Conservation (phyloP, 306 rosid genomes). For the Biancaea sappan region DNA sequence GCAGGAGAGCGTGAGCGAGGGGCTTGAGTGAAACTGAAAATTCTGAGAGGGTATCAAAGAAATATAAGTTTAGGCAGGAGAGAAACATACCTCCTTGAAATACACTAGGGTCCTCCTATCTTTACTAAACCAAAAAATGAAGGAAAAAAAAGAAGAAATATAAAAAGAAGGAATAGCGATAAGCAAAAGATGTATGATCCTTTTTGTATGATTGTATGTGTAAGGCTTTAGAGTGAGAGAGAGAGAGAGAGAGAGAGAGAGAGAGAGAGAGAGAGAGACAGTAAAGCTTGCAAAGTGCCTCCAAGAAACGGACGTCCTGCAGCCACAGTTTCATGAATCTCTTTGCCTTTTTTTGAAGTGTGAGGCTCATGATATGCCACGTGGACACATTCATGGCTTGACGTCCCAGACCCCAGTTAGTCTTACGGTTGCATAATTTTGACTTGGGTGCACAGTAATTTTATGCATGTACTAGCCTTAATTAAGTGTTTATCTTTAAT, state of each 20-base stretch:
- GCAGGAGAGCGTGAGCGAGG: constrained; percentile 7
- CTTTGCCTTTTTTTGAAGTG: not conserved
- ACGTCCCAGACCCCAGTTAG: not conserved
- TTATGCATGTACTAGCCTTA: too few relatives aligned
- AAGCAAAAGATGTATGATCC: not conserved
- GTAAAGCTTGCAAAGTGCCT: not conserved
- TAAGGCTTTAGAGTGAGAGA: not conserved
- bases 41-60: constrained; percentile 5
- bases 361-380: constrained; percentile 59
- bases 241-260: constrained; percentile 1
- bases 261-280: constrained; percentile 15
- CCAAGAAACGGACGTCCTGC: constrained; percentile 2
- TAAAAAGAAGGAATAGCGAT: not conserved
- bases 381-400: constrained; percentile 50
- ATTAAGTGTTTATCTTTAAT: too few relatives aligned
- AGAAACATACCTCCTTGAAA: constrained; percentile 44
- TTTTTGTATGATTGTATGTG: too few relatives aligned
- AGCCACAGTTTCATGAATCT: constrained; percentile 35
- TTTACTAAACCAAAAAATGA: not conserved
- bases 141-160: not conserved
- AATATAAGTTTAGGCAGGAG: too few relatives aligned
- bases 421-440: not conserved
- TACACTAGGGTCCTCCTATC: constrained; percentile 12
- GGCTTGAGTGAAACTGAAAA: constrained; percentile 19
- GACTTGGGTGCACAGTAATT: not conserved